Base-by-base conservation (phyloP, 2,329 filamentous ascomycete genomes). In the Sphaerulina vaccinii region DNA sequence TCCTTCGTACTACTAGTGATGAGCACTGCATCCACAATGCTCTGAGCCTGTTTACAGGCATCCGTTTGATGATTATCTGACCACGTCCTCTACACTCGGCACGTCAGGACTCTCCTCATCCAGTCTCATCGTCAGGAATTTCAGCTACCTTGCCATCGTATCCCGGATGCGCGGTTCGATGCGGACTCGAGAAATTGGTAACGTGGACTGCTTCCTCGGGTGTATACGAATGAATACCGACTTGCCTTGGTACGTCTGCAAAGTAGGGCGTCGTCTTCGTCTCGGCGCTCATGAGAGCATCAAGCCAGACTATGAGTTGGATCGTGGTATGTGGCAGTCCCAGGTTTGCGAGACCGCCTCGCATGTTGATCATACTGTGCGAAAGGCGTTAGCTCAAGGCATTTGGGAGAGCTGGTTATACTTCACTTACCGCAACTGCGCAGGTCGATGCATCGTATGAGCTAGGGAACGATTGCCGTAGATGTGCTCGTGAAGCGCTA, bases 401-500 rank as follows among this genome's bases (percentile, higher is more conserved):
- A n/a, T n/a, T n/a, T n/a, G n/a, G n/a, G n/a, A n/a, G n/a, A n/a
- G n/a, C n/a, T n/a, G n/a, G n/a, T n/a, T n/a, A n/a, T n/a, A n/a
- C 32, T 19, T 8, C 7, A 21, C 40, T 41, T 36, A 55, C 49
- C 54, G 42, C 41, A 50, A 32, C 40, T 61, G 60, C 7, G 56
- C 58, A 18, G 57, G 52, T 5, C 58, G 50, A 45, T 62, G 58
- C 21, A 61, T 55, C 2, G 40, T 46, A 36, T 59, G 51, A 5
- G 60, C 56, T 1, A 58, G 49, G 29, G 46, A 42, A 9, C 58
- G 47, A 39, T 57, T 58, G 13, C 60, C 60, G 29, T 62, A 62
- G 24, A 61, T 59, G 37, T 59, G 54, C 49, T 62, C 60, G 38
- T 62, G 60, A 9, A 62, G 36, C 10, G 60, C 60, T 5, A 62